phyloP scores from a whole-genome alignment of 2,329 filamentous ascomycete genomes.

The Orbilia javanica region DNA sequence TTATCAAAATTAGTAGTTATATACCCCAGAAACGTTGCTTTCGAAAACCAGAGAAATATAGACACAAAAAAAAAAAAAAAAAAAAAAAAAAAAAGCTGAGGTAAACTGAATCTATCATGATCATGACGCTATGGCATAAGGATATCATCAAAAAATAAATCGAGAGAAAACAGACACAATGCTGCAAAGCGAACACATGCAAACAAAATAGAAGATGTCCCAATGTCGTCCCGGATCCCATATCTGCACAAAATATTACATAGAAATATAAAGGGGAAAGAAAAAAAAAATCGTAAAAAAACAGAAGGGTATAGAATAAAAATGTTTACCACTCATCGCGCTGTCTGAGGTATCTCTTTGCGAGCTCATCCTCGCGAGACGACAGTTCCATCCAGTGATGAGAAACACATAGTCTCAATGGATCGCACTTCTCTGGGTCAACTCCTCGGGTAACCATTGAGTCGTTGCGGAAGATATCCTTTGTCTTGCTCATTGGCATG shows the following conservation, averaged over 20 bases:
- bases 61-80: conserved; percentile 14
- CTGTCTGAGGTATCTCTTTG: conserved; percentile 83
- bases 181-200: conserved; percentile 2
- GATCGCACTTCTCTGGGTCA: conserved; percentile 78
- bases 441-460: conserved; percentile 75
- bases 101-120: conserved; percentile 53
- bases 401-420: conserved; percentile 90
- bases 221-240: conserved; percentile 3
- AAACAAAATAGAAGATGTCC: conserved; percentile 15
- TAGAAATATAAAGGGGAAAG: conserved; percentile 25
- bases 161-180: background rate
- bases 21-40: conserved; percentile 37
- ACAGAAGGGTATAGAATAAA: conserved; percentile 12
- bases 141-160: conserved; percentile 47
- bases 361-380: conserved; percentile 86
- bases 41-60: conserved; percentile 20
- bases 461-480: conserved; percentile 90
- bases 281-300: conserved; percentile 16
- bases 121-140: conserved; percentile 57
- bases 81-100: no score
- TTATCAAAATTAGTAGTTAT: conserved; percentile 52
- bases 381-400: conserved; percentile 98
- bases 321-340: conserved; percentile 71
- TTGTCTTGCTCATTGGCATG: conserved; percentile 83
- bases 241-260: conserved; percentile 2